phyloP scores from a whole-genome alignment of 2,329 filamentous ascomycete species.

The Cladosporium sp. region DNA sequence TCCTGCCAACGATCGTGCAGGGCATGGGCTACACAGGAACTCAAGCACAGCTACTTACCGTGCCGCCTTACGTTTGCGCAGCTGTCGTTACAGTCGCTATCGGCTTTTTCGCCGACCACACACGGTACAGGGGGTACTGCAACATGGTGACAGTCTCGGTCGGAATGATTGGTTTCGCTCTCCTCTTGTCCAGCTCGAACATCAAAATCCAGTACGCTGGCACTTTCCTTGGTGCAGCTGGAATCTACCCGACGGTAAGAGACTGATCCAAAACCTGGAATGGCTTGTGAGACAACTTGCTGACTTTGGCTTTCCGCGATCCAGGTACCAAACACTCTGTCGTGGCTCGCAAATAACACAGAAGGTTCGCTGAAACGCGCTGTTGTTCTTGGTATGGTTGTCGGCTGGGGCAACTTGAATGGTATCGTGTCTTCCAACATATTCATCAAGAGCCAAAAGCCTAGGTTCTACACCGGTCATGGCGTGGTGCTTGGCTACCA shows the following conservation, averaged over 20 bases:
- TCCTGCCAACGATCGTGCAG: constrained; percentile 34
- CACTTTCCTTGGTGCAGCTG: constrained; percentile 78
- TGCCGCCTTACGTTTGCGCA: constrained; percentile 73
- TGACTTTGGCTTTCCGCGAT: not conserved
- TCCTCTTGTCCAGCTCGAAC: constrained; percentile 61
- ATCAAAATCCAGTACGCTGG: constrained; percentile 76
- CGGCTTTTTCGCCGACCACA: constrained; percentile 75
- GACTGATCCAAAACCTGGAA: not conserved
- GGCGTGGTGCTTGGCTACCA: constrained; percentile 74
- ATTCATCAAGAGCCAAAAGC: constrained; percentile 50
- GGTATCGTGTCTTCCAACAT: constrained; percentile 83
- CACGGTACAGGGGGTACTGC: constrained; percentile 70
- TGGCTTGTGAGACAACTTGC: not conserved
- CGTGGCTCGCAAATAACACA: constrained; percentile 83
- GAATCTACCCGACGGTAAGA: constrained; percentile 72
- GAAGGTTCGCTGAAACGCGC: constrained; percentile 91
- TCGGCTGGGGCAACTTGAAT: constrained; percentile 87
- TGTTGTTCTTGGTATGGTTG: constrained; percentile 81
- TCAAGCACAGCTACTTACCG: constrained; percentile 68
- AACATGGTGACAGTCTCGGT: constrained; percentile 71
- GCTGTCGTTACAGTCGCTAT: constrained; percentile 67
- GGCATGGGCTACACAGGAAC: constrained; percentile 57
- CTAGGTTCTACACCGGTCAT: constrained; percentile 59
- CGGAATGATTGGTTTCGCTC: constrained; percentile 69
- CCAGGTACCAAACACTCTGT: constrained; percentile 75